Evolutionary conservation across 139 green algal genomes (phyloP), one percentile per base, ranked within the genome.

Genomic region (Auxenochlorella pyrenoidosa): DNA sequence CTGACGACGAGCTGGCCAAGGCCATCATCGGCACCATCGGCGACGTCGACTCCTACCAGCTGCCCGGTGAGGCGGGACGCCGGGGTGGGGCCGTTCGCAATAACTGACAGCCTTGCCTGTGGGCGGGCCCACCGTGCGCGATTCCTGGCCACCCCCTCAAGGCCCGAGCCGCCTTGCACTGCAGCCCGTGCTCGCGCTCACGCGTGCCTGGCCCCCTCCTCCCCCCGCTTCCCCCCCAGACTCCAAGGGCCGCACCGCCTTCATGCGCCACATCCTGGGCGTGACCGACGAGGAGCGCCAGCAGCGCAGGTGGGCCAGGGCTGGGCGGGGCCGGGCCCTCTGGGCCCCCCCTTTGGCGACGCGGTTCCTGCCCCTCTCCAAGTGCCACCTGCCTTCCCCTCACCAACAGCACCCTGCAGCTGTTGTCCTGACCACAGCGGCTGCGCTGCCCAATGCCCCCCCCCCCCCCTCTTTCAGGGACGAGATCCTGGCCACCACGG

Each of bases 1-100:
- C 92, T 65, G 54, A 90, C 21, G 96, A 99, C 54, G 93, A 96
- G 79, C 92, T 99, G 22, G 96, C 93, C 58, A 99, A 99, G 95
- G 94, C 95, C 70, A 98, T 99, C 93, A 98, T 99, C 77, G 97
- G 97, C 83, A 97, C 95, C 65, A 98, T 99, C 51, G 96, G 97
- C 30, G 97, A 99, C 88, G 86, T 99, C 24, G 97, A 99, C 87
- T 82, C 92, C 4, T 99, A 99, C 93, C 97, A 99, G 92, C 95
- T 99, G 86, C 97, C 97, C 19, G 80, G 80, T 85, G 80, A 30
- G 77, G n/a, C n/a, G n/a, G n/a, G n/a, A n/a, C n/a, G n/a, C n/a
- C n/a, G n/a, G n/a, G n/a, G n/a, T n/a, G n/a, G n/a, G n/a, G n/a
- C n/a, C n/a, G n/a, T n/a, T n/a, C n/a, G n/a, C n/a, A n/a, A n/a